Conservation (phyloP, 1,139 yeast species). For the Yamadazyma diddensiae region DNA sequence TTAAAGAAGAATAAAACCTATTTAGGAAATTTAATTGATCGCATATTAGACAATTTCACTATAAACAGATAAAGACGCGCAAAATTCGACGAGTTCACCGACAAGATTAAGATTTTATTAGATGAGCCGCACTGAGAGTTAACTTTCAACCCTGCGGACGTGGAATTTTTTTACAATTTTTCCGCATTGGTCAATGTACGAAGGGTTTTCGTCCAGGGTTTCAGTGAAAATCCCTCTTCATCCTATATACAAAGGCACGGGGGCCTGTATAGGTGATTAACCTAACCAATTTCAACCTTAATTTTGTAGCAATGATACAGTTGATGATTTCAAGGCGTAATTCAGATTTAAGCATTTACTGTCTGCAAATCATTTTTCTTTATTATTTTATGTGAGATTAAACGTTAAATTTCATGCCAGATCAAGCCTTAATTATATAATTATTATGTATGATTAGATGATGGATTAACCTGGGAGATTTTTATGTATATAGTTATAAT, state of each 20-base stretch:
- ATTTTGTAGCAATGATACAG: background rate
- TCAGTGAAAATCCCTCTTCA: background rate
- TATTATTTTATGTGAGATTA: background rate
- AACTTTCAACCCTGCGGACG: too few relatives aligned
- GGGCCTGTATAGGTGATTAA: too few relatives aligned
- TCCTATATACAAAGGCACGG: background rate
- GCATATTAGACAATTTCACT: too few relatives aligned
- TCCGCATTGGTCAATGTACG: background rate
- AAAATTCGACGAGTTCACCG: too few relatives aligned
- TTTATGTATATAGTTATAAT: too few relatives aligned
- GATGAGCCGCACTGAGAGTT: too few relatives aligned
- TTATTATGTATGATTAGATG: background rate
- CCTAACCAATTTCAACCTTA: background rate
- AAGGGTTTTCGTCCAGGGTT: constrained; percentile 1
- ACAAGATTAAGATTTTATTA: too few relatives aligned
- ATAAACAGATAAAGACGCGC: too few relatives aligned
- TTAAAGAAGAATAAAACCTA: too few relatives aligned
- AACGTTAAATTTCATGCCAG: too few relatives aligned
- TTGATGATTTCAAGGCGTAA: background rate
- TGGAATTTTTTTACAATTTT: background rate
- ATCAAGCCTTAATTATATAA: background rate
- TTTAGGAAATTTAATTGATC: too few relatives aligned
- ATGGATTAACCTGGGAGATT: too few relatives aligned
- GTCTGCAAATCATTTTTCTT: background rate
- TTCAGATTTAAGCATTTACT: background rate